Evolutionary conservation across 768 basidiomycete genomes (phyloP).

Genomic region (Mycena olivaceomarginata): DNA sequence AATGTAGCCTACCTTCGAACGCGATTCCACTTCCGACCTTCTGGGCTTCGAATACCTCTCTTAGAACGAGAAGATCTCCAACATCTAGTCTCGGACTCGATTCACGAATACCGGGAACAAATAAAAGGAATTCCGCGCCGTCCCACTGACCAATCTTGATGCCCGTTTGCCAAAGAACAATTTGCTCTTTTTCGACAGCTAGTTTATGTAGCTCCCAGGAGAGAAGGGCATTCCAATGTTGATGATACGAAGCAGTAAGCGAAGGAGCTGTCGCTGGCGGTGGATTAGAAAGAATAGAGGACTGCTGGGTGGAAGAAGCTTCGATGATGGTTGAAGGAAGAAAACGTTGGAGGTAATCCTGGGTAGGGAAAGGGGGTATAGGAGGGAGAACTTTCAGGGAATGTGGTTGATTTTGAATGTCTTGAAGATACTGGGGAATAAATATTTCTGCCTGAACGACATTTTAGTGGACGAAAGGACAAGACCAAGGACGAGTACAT

Average conservation of each 20-base stretch:
- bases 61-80: conserved; percentile 66
- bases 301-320: conserved; percentile 46
- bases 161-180: conserved; percentile 65
- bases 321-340: conserved; percentile 61
- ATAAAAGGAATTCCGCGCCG: conserved; percentile 59
- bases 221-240: conserved; percentile 65
- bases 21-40: conserved; percentile 61
- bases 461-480: conserved; percentile 4
- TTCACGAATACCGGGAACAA: conserved; percentile 63
- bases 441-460: conserved; percentile 65
- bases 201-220: conserved; percentile 68
- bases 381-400: conserved; percentile 63
- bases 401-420: conserved; percentile 68
- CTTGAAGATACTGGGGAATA: conserved; percentile 68
- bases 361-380: conserved; percentile 63
- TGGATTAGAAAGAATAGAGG: conserved; percentile 43
- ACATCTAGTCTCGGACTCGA: conserved; percentile 65
- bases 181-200: conserved; percentile 62
- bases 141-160: conserved; percentile 61
- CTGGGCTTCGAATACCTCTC: conserved; percentile 59
- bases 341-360: conserved; percentile 63
- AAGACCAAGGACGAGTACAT: conserved; percentile 54
- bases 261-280: conserved; percentile 41
- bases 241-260: conserved; percentile 52
- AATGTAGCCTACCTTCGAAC: conserved; percentile 58